These are phyloP conservation scores for Solanum raphanifolium DNA, from an alignment of 257 asterid genomes.

Conservation along the genomic window DNA sequence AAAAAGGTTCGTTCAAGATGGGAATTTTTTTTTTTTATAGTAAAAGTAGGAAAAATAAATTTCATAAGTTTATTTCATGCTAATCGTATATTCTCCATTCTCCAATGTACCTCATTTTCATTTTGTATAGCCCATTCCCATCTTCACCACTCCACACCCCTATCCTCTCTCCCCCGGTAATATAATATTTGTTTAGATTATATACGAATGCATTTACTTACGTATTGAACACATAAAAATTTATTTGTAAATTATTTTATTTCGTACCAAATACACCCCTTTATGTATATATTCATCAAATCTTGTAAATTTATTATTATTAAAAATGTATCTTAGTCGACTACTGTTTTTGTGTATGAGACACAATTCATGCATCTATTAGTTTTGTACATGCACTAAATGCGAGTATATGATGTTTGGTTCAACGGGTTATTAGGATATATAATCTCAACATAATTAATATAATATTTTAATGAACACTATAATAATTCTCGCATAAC, in stretches of 20 bases:
- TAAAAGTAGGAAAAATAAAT: neutral
- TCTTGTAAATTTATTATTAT: neutral
- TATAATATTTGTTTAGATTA: too few relatives aligned
- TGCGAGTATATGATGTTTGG: neutral
- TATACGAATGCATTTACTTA: neutral
- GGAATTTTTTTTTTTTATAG: too few relatives aligned
- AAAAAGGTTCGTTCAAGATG: neutral
- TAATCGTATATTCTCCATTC: too few relatives aligned
- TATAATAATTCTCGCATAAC: too few relatives aligned
- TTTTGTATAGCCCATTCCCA: too few relatives aligned
- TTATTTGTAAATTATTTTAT: too few relatives aligned
- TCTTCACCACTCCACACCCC: neutral
- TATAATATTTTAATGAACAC: too few relatives aligned
- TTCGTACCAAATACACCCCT: neutral
- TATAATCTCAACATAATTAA: too few relatives aligned
- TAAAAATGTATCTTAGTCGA: neutral
- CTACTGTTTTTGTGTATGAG: neutral
- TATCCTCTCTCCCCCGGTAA: neutral
- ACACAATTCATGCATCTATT: neutral
- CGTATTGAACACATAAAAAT: too few relatives aligned
- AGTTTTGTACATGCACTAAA: neutral
- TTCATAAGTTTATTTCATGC: neutral
- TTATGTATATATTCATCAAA: neutral
- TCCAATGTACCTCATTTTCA: neutral
- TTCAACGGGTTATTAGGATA: too few relatives aligned